A percentile compares a stretch with the other conserved stretches of the same genome.
phyloP scores from a whole-genome alignment of 257 asterid genomes.

The Solanum chmielewskii region DNA sequence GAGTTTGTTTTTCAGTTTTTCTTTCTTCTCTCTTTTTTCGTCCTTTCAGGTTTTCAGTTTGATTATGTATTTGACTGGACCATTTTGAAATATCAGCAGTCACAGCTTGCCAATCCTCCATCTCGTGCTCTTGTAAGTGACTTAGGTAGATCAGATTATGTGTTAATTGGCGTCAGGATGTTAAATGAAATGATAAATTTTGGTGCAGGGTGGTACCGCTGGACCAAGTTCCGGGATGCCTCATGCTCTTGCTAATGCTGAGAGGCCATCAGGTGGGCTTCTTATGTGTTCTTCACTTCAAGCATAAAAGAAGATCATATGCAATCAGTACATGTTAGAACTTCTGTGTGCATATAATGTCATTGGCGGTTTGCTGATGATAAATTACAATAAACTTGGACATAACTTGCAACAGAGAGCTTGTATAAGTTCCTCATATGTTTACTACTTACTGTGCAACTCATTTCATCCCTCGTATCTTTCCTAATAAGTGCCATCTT shows the following conservation, averaged over 20 bases:
- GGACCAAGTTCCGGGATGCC: conserved; percentile 71
- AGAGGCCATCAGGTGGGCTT: conserved; percentile 56
- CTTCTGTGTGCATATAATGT: neutral
- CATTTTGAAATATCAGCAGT: conserved; percentile 71
- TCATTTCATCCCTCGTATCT: neutral
- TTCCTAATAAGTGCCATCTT: neutral
- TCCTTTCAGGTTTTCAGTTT: conserved; percentile 59
- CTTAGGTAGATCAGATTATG: neutral
- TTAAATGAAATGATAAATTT: neutral
- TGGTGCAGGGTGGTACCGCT: conserved; percentile 40
- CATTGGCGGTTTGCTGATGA: neutral
- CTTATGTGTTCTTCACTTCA: neutral
- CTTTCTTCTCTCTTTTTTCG: neutral
- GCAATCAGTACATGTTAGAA: neutral
- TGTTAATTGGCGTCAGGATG: neutral
- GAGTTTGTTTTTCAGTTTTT: neutral
- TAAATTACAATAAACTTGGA: neutral
- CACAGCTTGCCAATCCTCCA: conserved; percentile 69
- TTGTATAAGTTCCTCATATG: neutral
- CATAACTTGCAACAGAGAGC: neutral
- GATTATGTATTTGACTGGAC: conserved; percentile 89
- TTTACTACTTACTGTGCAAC: neutral
- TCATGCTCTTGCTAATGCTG: conserved; percentile 29
- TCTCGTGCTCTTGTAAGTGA: conserved; percentile 66
- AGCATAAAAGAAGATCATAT: neutral